Evolutionary conservation across 2,329 filamentous ascomycete species (phyloP).

Genomic region (Beauveria medogensis): DNA sequence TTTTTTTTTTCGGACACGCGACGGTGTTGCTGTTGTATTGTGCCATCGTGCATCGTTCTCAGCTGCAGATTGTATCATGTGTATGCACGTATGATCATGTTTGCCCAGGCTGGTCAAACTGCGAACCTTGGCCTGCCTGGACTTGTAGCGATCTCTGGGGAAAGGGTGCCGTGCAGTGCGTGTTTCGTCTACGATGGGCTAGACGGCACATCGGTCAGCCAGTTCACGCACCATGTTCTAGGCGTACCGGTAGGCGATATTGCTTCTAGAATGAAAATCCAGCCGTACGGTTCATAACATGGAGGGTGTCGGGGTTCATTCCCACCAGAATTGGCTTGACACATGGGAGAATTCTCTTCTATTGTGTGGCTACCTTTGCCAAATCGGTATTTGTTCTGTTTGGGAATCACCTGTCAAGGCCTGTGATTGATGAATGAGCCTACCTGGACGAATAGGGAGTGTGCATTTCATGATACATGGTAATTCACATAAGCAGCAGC

Average conservation of each 20-base stretch:
- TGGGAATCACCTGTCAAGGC: background rate
- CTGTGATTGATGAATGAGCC: no score
- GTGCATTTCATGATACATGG: no score
- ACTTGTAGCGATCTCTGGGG: background rate
- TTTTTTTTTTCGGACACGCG: no score
- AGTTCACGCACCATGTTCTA: background rate
- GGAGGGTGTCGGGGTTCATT: background rate
- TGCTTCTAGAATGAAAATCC: conserved; percentile 3
- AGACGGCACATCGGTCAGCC: background rate
- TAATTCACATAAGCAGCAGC: background rate
- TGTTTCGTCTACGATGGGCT: background rate
- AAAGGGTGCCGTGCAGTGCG: background rate
- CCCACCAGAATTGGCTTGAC: background rate
- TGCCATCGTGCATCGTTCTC: background rate
- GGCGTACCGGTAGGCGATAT: background rate
- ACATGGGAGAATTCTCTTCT: background rate
- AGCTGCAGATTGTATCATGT: background rate
- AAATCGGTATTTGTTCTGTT: background rate
- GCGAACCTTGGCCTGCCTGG: background rate
- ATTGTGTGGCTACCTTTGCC: background rate
- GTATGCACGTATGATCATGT: background rate
- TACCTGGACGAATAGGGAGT: no score
- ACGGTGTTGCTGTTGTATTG: background rate
- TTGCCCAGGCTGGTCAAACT: background rate
- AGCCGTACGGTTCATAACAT: background rate